Conservation (phyloP, 345 rosid genomes). For the Lepidium didymum region DNA sequence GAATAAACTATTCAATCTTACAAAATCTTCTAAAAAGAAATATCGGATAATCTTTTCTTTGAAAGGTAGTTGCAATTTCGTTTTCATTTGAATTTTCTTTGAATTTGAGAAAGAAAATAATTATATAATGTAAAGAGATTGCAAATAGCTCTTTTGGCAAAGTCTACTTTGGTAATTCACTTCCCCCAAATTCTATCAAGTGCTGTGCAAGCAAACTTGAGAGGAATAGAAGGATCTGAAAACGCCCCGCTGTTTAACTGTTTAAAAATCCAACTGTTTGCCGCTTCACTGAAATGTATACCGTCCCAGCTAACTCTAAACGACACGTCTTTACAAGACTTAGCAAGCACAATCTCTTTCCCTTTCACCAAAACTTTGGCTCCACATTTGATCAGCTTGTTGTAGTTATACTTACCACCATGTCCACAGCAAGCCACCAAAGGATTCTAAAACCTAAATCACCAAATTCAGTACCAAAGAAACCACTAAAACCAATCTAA, state of each 20-base stretch:
- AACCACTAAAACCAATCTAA: conserved; percentile 5
- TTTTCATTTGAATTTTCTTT: conserved; percentile 4
- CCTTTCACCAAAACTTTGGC: conserved; percentile 36
- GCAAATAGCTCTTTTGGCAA: not conserved
- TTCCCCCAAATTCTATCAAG: not conserved
- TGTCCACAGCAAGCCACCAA: conserved; percentile 63
- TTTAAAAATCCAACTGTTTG: conserved; percentile 50
- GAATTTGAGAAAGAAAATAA: not conserved
- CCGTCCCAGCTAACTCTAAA: conserved; percentile 63
- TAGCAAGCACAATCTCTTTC: conserved; percentile 34
- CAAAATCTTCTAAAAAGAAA: no score
- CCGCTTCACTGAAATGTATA: conserved; percentile 58
- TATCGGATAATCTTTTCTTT: no score
- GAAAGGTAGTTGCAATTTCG: not conserved
- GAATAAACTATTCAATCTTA: no score
- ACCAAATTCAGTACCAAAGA: not conserved
- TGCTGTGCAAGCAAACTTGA: conserved; percentile 43
- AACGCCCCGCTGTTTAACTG: conserved; percentile 37
- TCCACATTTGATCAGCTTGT: conserved; percentile 42
- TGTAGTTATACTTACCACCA: conserved; percentile 64
- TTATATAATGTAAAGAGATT: not conserved
- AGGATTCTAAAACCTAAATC: conserved; percentile 43
- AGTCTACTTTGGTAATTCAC: not conserved
- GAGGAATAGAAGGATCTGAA: conserved; percentile 50
- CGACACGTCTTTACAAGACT: conserved; percentile 49